These are phyloP conservation scores for Brassica incana DNA, from an alignment of 345 rosid species.

Conservation along the genomic window DNA sequence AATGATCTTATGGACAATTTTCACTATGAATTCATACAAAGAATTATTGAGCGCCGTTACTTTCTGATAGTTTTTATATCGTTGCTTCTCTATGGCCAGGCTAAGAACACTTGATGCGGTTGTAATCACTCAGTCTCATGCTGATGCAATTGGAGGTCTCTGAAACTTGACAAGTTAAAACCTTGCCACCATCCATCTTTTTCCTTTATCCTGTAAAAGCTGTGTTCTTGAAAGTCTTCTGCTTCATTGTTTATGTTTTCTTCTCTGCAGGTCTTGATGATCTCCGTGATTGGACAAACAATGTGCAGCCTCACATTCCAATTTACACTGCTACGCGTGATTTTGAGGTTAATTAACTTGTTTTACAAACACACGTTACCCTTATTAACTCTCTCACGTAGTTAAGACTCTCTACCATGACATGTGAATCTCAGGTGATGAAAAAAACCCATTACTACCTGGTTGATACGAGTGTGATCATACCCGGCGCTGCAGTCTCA, in stretches of 20 bases:
- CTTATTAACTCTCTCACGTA: not conserved
- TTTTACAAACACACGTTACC: not conserved
- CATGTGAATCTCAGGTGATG: slow-evolving; percentile 67
- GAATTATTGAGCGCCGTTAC: not conserved
- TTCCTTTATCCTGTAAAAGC: slow-evolving; percentile 6
- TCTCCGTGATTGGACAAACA: slow-evolving; percentile 98
- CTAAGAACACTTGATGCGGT: slow-evolving; percentile 97
- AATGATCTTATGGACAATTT: no score
- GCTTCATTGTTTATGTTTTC: slow-evolving; percentile 14
- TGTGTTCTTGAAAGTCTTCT: slow-evolving; percentile 11
- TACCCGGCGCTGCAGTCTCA: slow-evolving; percentile 91
- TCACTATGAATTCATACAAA: no score
- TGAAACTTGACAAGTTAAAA: slow-evolving; percentile 44
- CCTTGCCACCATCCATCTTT: slow-evolving; percentile 27
- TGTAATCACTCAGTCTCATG: slow-evolving; percentile 97
- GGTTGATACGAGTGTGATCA: slow-evolving; percentile 74
- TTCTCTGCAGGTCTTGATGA: slow-evolving; percentile 73
- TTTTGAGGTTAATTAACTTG: slow-evolving; percentile 55
- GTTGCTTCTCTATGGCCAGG: slow-evolving; percentile 44
- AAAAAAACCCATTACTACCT: slow-evolving; percentile 95
- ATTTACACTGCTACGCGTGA: slow-evolving; percentile 80
- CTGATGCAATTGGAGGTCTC: slow-evolving; percentile 99
- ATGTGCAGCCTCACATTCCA: slow-evolving; percentile 74
- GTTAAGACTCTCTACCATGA: slow-evolving; percentile 8
- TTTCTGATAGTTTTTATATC: not conserved